Evolutionary conservation across 2,329 filamentous ascomycete genomes (phyloP), one percentile per base, ranked within the genome.

Genomic region (Keithomyces neogunnii): DNA sequence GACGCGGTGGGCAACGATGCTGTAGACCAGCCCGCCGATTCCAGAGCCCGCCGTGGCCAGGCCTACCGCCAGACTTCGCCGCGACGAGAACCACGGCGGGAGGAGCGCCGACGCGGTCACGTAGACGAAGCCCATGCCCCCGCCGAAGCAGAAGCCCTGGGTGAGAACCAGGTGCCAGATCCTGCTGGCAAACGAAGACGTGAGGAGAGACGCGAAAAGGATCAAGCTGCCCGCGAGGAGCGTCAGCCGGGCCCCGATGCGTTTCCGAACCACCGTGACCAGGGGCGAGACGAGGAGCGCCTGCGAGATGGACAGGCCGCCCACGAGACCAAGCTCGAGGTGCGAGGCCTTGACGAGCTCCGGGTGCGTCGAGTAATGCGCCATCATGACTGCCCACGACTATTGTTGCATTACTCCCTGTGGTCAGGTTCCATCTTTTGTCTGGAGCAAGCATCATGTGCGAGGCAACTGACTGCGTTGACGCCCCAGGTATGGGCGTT

Each of bases 161-260:
- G 69, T 72, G 0, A 85, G 67, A 52, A 82, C 82, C 0, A 85
- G 66, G 8, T 84, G 80, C 80, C 80, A 84, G 10, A 80, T 75
- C 7, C 70, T 51, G 1, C 59, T 71, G 0, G 78, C 71, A 48
- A 81, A 78, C 3, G 72, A 76, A 0, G 81, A 75, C 1, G 69
- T 69, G 5, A 83, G 73, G 30, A 84, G 66, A 5, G 74, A 75
- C 0, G 69, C 69, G 5, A 73, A 66, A 0, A 77, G 78, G 1
- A 79, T 72, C 1, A 78, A 19, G 0, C 79, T 76, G 0, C 80
- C 78, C 5, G 80, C 65, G 2, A 81, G 58, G 59, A 84, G 69
- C 0, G 68, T 66, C 3, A 56, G 48, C 3, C 62, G n/a, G 8
- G 62, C 62, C 3, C 72, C 70, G 5, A 68, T 56, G 4, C 59